A percentile compares a stretch with the other conserved stretches of the same genome.
phyloP scores from a whole-genome alignment of 2,329 filamentous ascomycete species.

The Botrytis tulipae region DNA sequence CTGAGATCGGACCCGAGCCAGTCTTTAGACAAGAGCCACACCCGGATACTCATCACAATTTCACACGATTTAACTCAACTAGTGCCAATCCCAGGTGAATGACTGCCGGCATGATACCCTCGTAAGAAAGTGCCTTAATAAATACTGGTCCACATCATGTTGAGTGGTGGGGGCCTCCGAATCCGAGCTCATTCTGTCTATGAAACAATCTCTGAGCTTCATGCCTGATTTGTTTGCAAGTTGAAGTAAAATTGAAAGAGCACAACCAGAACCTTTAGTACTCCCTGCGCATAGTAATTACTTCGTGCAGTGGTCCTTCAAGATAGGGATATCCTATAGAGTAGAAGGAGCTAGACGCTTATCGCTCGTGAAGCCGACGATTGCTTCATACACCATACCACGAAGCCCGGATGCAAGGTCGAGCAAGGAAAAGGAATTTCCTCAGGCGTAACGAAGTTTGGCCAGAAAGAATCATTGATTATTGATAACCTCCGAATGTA shows the following conservation, averaged over 20 bases:
- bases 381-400: not conserved
- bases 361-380: not conserved
- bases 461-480: not conserved
- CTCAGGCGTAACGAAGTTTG: not conserved
- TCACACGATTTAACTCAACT: no score
- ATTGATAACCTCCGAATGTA: not conserved
- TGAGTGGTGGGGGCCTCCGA: not conserved
- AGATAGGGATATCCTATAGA: not conserved
- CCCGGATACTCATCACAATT: not conserved
- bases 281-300: not conserved
- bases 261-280: not conserved
- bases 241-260: not conserved
- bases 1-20: no score
- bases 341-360: no score
- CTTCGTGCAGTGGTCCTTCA: not conserved
- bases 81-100: not conserved
- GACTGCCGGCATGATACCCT: no score
- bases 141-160: no score
- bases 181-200: not conserved
- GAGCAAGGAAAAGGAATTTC: not conserved
- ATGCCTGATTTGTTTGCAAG: not conserved
- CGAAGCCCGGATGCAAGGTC: not conserved
- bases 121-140: no score
- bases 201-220: not conserved
- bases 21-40: not conserved